Base-by-base conservation (phyloP, 345 rosid genomes). In the Geranium rotundifolium region DNA sequence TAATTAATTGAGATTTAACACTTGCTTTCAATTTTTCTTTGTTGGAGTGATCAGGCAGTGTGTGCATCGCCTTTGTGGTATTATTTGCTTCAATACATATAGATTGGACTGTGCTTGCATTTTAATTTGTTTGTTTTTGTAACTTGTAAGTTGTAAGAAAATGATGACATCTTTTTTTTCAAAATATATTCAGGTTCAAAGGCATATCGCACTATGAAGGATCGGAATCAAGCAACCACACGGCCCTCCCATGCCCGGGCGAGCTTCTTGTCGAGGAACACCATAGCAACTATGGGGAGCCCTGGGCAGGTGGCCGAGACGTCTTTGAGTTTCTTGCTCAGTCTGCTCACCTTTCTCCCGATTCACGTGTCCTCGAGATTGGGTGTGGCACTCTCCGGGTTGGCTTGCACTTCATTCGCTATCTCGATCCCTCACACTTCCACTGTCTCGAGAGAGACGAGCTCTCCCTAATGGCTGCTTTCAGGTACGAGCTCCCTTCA, bases 331-430 rank as follows among this genome's bases (percentile, higher is more conserved):
- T 89, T 69, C 91, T 92, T 2, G 93, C 95, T 2, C 84, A 82
- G 63, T 65, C 91, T 58, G 57, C 76, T 37, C 69, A 67, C 54
- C 62, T 92, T 1, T 72, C 77, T 57, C 85, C 88, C 12, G 60
- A 65, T 16, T 81, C 89, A 5, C 81, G 56, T 37, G 96, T 89
- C 19, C 96, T 92, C 1, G 97, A 95, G 80, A 86, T 95, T 4
- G 99, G 99, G 7, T 90, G 99, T 66, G 99, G 99, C 60, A 90
- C 99, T 0, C 85, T 95, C 19, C 87, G 97, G 9, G 99, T 90
- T 17, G 99, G 99, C 65, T 65, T 84, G 70, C 99, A 95, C 81
- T 95, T 95, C 65, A 88, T 95, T 54, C 85, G 85, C 13, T 86
- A 79, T 70, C 88, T 95, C 54, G 63, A 59, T 19, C 85, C 89